Percentiles rank a stretch among this genome's conserved stretches.
These are phyloP conservation scores for Leccinum variicolor DNA, from an alignment of 768 basidiomycete species.

Conservation along the genomic window DNA sequence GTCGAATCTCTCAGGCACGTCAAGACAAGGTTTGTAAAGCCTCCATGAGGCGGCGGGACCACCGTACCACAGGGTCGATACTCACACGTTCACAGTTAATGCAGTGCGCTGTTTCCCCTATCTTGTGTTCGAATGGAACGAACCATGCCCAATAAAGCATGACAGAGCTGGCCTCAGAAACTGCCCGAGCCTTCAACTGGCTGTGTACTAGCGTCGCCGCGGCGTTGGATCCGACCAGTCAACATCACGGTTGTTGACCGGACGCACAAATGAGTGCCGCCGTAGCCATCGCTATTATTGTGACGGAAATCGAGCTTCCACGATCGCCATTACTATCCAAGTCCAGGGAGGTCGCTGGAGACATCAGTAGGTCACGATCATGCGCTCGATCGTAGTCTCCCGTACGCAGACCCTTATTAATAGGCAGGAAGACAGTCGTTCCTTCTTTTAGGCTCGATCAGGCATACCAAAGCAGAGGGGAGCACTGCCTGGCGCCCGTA, in stretches of 20 bases:
- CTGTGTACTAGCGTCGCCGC: not conserved
- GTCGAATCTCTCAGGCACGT: not conserved
- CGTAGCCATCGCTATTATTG: not conserved
- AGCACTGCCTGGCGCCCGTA: not conserved
- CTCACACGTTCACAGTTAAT: not conserved
- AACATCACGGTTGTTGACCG: too few species aligned
- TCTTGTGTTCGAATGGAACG: not conserved
- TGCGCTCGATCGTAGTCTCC: not conserved
- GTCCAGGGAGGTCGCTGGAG: not conserved
- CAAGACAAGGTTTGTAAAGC: not conserved
- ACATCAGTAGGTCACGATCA: not conserved
- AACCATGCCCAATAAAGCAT: not conserved
- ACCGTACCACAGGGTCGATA: too few species aligned
- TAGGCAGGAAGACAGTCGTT: too few species aligned
- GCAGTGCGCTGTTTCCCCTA: not conserved
- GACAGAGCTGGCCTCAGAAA: not conserved
- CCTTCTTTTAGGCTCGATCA: not conserved
- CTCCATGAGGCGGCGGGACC: not conserved
- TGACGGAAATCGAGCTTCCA: not conserved
- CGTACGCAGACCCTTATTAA: too few species aligned
- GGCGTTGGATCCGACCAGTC: not conserved
- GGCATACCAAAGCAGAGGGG: not conserved
- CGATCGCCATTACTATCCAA: too few species aligned
- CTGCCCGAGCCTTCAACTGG: not conserved
- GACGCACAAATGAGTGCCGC: not conserved